phyloP scores from a whole-genome alignment of 257 asterid species.

The Solanum ossicruentum region DNA sequence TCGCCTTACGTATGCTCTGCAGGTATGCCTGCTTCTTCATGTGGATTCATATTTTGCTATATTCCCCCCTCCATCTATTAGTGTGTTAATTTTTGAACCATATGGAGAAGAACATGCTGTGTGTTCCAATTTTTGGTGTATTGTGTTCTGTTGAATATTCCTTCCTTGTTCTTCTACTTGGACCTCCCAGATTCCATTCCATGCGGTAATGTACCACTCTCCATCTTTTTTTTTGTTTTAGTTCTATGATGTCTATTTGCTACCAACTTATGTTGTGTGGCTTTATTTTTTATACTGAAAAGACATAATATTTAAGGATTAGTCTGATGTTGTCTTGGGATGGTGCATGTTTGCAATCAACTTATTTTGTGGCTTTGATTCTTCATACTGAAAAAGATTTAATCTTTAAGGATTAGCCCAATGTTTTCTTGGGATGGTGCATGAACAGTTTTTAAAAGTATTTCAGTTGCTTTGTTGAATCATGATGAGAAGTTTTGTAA shows the following conservation, averaged over 20 bases:
- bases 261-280: not conserved
- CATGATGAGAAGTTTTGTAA: not conserved
- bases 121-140: not conserved
- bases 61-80: not conserved
- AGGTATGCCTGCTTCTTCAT: slow-evolving; percentile 31
- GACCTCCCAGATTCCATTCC: not conserved
- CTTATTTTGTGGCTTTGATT: not conserved
- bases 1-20: slow-evolving; percentile 88
- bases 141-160: not conserved
- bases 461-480: not conserved
- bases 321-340: not conserved
- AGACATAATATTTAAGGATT: not conserved
- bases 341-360: not conserved
- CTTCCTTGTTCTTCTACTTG: not conserved
- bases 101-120: not conserved
- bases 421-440: not conserved
- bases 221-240: not conserved
- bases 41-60: not conserved
- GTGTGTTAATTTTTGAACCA: not conserved
- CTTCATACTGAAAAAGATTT: not conserved
- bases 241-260: not conserved
- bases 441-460: not conserved
- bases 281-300: not conserved
- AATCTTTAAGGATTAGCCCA: not conserved
- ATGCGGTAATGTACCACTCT: not conserved